Conservation (phyloP, 768 basidiomycete species). For the Pleurotus giganteus region DNA sequence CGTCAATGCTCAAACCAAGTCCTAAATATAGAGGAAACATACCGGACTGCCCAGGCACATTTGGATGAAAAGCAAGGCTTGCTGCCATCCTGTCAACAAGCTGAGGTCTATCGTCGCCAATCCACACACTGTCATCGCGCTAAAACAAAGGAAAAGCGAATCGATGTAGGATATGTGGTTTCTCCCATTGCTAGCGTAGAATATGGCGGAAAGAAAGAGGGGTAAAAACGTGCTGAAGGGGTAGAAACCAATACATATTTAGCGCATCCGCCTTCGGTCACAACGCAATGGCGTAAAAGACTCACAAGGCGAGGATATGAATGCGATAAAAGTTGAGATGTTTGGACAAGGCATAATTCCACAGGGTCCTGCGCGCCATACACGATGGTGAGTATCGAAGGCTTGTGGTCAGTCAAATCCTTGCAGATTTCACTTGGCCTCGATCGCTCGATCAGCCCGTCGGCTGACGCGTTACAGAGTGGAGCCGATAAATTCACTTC, state of each 20-base stretch:
- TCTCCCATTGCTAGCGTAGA: slow-evolving; percentile 80
- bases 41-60: slow-evolving; percentile 80
- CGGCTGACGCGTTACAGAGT: no score
- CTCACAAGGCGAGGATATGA: slow-evolving; percentile 63
- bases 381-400: not conserved
- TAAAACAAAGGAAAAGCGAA: slow-evolving; percentile 73
- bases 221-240: slow-evolving; percentile 67
- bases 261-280: no score
- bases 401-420: not conserved
- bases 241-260: no score
- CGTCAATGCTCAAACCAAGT: not conserved
- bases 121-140: slow-evolving; percentile 79
- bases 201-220: slow-evolving; percentile 72
- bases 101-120: slow-evolving; percentile 69
- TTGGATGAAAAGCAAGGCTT: slow-evolving; percentile 67
- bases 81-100: slow-evolving; percentile 66
- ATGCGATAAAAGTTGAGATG: slow-evolving; percentile 69
- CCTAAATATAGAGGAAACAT: slow-evolving; percentile 25
- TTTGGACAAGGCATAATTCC: slow-evolving; percentile 33
- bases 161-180: slow-evolving; percentile 75
- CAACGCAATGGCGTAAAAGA: slow-evolving; percentile 10
- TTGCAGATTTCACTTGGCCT: no score
- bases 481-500: no score
- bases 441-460: no score
- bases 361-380: slow-evolving; percentile 13